A percentile compares a stretch with the other conserved stretches of the same genome.
phyloP scores from a whole-genome alignment of 129 eudicot genomes.

The Mikania micrantha region DNA sequence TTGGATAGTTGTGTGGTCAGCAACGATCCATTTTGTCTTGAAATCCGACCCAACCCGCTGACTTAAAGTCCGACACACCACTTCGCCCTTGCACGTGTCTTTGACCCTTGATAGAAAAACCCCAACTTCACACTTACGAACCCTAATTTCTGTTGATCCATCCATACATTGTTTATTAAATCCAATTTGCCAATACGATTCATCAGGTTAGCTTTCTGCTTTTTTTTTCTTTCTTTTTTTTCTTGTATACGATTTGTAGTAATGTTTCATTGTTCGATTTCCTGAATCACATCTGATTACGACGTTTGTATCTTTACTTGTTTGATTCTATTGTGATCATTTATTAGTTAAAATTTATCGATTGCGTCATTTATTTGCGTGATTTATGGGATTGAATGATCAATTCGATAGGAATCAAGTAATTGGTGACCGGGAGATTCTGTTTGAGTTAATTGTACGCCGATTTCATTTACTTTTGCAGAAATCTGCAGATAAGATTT shows the following conservation, averaged over 20 bases:
- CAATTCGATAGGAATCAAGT: neutral
- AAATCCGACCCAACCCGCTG: neutral
- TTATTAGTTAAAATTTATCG: neutral
- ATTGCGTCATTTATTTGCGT: neutral
- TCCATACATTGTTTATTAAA: constrained; percentile 8
- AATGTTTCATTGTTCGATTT: constrained; percentile 6
- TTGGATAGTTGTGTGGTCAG: neutral
- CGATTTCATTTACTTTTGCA: constrained; percentile 11
- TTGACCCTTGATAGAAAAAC: neutral
- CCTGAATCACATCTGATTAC: neutral
- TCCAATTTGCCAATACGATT: neutral
- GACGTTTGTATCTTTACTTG: neutral
- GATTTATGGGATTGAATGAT: neutral
- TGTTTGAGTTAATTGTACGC: constrained; percentile 9
- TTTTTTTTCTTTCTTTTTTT: neutral
- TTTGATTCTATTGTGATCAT: neutral
- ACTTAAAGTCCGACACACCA: neutral
- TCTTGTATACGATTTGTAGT: neutral
- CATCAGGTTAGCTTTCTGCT: constrained; percentile 19
- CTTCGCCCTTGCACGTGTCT: neutral
- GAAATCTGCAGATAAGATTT: constrained; percentile 7
- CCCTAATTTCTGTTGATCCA: neutral
- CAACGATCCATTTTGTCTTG: neutral
- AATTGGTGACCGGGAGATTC: neutral
- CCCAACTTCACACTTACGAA: neutral